These are phyloP conservation scores for Ustilago curta DNA, from an alignment of 1,284 basidiomycete genomes.

Conservation along the genomic window DNA sequence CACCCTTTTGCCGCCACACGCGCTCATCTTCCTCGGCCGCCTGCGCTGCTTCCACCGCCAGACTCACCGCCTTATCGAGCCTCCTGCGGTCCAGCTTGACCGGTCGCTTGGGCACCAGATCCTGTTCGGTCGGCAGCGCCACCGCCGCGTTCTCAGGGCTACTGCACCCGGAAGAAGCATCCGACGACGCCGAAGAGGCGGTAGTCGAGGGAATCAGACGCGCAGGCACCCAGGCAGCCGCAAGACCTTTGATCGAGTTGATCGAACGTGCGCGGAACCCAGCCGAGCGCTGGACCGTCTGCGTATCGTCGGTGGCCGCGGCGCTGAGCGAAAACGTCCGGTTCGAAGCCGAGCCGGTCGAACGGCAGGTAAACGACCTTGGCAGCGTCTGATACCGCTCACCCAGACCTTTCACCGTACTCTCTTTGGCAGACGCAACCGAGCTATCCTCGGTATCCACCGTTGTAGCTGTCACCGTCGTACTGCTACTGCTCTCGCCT, in stretches of 20 bases:
- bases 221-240: conserved; percentile 43
- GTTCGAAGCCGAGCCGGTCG: too few species aligned
- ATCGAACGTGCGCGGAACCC: conserved; percentile 47
- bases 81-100: conserved; percentile 46
- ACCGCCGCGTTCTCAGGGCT: conserved; percentile 20
- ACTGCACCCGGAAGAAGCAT: background rate
- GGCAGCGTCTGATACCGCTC: conserved; percentile 19
- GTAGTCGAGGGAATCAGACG: conserved; percentile 26
- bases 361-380: conserved; percentile 13
- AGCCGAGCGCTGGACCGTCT: conserved; percentile 21
- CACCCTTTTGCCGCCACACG: conserved; percentile 32
- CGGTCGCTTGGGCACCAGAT: conserved; percentile 16
- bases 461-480: too few species aligned
- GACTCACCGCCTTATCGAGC: conserved; percentile 54
- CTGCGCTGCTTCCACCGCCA: conserved; percentile 56
- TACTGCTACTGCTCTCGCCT: too few species aligned
- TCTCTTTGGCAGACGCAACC: background rate
- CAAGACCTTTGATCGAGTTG: conserved; percentile 40
- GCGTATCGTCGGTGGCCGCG: background rate
- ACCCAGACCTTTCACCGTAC: background rate
- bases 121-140: conserved; percentile 3
- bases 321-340: conserved; percentile 22
- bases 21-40: conserved; percentile 54
- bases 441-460: conserved; percentile 7
- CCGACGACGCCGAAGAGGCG: conserved; percentile 20